A percentile compares a stretch with the other conserved stretches of the same genome.
phyloP scores from a whole-genome alignment of 208 protist genomes.

The Kentomonas sorsogonicus region DNA sequence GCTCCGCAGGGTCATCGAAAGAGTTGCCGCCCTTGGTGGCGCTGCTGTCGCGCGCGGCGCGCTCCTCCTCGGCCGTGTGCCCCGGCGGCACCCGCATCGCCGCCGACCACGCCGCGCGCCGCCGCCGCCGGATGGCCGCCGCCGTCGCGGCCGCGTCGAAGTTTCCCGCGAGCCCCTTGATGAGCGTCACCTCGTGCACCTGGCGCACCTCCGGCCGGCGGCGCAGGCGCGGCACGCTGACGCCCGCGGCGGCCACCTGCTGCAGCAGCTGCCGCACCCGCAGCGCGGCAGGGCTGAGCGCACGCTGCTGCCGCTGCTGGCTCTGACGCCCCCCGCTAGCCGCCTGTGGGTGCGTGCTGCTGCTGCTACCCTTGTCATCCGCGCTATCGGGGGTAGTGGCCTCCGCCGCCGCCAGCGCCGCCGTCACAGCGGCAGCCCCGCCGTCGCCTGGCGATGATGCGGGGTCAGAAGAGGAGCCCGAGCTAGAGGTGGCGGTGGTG shows the following conservation, averaged over 20 bases:
- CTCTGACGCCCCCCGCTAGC: too few relatives aligned
- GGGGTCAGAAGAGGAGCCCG: too few relatives aligned
- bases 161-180: not conserved
- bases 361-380: slow-evolving; percentile 20
- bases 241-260: not conserved
- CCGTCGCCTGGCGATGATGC: not conserved
- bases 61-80: not conserved
- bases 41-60: too few relatives aligned
- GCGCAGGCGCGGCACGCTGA: too few relatives aligned
- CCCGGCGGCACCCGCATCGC: not conserved
- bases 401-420: not conserved
- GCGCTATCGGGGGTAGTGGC: slow-evolving; percentile 5
- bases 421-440: slow-evolving; percentile 11
- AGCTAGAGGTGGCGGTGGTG: too few relatives aligned
- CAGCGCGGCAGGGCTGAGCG: not conserved
- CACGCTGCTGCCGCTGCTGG: not conserved
- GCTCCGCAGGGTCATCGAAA: not conserved
- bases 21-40: not conserved
- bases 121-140: not conserved
- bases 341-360: too few relatives aligned
- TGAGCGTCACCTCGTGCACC: too few relatives aligned
- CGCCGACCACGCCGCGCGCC: not conserved
- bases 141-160: not conserved
- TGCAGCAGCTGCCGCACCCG: not conserved
- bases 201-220: too few relatives aligned